Percentiles rank a stretch among this genome's conserved stretches.
Evolutionary conservation across 2,329 filamentous ascomycete genomes (phyloP).

Genomic region (Aureobasidium leucospermi): DNA sequence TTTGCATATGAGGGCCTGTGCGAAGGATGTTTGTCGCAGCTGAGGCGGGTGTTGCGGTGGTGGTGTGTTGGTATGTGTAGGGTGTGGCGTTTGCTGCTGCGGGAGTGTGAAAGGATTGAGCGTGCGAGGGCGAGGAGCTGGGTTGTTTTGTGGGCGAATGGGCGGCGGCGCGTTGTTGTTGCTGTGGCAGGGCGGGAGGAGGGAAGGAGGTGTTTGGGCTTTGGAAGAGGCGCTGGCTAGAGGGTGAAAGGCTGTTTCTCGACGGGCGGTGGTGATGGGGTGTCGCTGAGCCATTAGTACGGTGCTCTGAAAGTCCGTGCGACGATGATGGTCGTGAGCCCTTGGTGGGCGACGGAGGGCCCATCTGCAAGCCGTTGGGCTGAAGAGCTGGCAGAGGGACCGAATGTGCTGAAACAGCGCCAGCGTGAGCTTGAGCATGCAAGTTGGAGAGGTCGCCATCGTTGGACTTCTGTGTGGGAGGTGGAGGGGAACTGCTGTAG

Average conservation of each 20-base stretch:
- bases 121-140: constrained; percentile 22
- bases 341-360: constrained; percentile 19
- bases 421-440: constrained; percentile 28
- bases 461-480: constrained; percentile 15
- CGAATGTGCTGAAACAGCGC: constrained; percentile 22
- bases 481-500: constrained; percentile 19
- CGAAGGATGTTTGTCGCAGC: constrained; percentile 16
- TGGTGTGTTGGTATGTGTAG: not conserved
- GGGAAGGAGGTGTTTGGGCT: constrained; percentile 25
- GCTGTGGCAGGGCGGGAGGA: constrained; percentile 18
- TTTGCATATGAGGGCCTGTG: not conserved
- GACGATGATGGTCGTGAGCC: constrained; percentile 7
- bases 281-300: constrained; percentile 23
- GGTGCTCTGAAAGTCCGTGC: constrained; percentile 6
- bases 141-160: constrained; percentile 25
- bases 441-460: constrained; percentile 20
- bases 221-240: constrained; percentile 18
- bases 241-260: constrained; percentile 11
- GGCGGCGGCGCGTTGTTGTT: constrained; percentile 16
- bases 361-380: constrained; percentile 16
- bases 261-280: constrained; percentile 16
- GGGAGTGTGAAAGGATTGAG: constrained; percentile 1
- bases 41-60: constrained; percentile 11
- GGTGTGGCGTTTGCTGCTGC: not conserved
- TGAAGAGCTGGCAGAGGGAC: constrained; percentile 16